A percentile compares a stretch with the other conserved stretches of the same genome.
Evolutionary conservation across 2,329 filamentous ascomycete species (phyloP).

Genomic region (Exophiala xenobiotica): DNA sequence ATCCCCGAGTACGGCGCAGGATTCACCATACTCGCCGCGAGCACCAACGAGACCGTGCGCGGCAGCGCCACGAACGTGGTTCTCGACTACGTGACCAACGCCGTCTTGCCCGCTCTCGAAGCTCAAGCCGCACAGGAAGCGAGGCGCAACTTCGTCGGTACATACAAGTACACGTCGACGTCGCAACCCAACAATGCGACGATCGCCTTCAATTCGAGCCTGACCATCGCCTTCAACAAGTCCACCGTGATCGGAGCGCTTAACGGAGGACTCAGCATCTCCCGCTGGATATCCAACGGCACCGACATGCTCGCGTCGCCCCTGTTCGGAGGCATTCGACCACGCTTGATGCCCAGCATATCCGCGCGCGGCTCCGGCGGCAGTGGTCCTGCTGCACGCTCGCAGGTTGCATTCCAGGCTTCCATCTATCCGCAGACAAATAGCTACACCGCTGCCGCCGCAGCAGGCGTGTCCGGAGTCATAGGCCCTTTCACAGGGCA

Average conservation of each 20-base stretch:
- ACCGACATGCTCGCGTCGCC: conserved; percentile 10
- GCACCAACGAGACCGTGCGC: conserved; percentile 42
- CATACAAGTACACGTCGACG: conserved; percentile 31
- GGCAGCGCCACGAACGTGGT: conserved; percentile 42
- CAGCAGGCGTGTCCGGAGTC: background rate
- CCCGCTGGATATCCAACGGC: conserved; percentile 19
- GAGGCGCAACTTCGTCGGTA: conserved; percentile 31
- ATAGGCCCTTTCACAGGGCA: background rate
- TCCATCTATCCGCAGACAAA: conserved; percentile 8
- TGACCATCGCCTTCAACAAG: conserved; percentile 29
- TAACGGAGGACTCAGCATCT: conserved; percentile 21
- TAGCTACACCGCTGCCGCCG: background rate
- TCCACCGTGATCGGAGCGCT: conserved; percentile 11
- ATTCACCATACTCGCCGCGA: conserved; percentile 45
- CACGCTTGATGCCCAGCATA: conserved; percentile 30
- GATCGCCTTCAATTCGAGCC: conserved; percentile 34
- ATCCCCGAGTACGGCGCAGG: conserved; percentile 50
- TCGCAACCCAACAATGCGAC: background rate
- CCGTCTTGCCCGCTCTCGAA: conserved; percentile 36
- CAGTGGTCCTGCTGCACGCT: background rate
- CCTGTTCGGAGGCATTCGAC: conserved; percentile 4
- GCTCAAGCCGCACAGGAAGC: conserved; percentile 36
- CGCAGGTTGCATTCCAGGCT: conserved; percentile 27
- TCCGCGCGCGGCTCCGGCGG: background rate
- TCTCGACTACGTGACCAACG: conserved; percentile 36